phyloP scores from a whole-genome alignment of 139 green algal genomes.

The Chlamydomonas incerta region DNA sequence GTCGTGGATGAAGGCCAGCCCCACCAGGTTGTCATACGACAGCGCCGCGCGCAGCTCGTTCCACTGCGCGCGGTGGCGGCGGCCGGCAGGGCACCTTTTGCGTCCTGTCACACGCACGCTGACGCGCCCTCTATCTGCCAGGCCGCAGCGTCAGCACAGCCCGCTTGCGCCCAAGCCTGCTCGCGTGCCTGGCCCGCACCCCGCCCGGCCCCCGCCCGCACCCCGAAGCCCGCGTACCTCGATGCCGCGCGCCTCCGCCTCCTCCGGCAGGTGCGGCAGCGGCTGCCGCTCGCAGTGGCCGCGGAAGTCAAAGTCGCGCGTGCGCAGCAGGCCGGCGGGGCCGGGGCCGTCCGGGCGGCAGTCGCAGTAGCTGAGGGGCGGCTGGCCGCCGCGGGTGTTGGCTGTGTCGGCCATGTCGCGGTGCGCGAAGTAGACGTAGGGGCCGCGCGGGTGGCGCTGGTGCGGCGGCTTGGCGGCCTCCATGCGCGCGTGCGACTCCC shows the following conservation, averaged over 20 bases:
- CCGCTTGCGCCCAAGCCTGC: no score
- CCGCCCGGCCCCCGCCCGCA: no score
- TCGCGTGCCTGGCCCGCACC: no score
- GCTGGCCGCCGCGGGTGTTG: not conserved
- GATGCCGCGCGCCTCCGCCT: slow-evolving; percentile 16
- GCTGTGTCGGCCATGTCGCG: slow-evolving; percentile 37
- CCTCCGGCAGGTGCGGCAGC: slow-evolving; percentile 23
- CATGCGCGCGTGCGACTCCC: slow-evolving; percentile 10
- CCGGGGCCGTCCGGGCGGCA: slow-evolving; percentile 18
- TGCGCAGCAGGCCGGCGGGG: not conserved
- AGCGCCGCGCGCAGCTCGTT: slow-evolving; percentile 32
- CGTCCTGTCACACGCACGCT: no score
- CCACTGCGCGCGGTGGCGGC: not conserved
- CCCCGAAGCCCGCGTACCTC: not conserved
- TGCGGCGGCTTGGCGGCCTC: slow-evolving; percentile 31
- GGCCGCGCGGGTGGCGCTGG: not conserved
- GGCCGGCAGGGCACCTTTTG: not conserved
- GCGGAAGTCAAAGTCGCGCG: slow-evolving; percentile 29
- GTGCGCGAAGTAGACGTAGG: slow-evolving; percentile 31
- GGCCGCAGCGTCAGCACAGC: no score
- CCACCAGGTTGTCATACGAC: slow-evolving; percentile 42
- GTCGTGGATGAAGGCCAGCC: slow-evolving; percentile 38
- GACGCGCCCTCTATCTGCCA: no score
- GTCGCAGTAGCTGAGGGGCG: slow-evolving; percentile 22
- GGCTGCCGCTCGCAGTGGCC: slow-evolving; percentile 18